Conservation (phyloP, 1,284 basidiomycete genomes). For the Golubevia pallescens region DNA sequence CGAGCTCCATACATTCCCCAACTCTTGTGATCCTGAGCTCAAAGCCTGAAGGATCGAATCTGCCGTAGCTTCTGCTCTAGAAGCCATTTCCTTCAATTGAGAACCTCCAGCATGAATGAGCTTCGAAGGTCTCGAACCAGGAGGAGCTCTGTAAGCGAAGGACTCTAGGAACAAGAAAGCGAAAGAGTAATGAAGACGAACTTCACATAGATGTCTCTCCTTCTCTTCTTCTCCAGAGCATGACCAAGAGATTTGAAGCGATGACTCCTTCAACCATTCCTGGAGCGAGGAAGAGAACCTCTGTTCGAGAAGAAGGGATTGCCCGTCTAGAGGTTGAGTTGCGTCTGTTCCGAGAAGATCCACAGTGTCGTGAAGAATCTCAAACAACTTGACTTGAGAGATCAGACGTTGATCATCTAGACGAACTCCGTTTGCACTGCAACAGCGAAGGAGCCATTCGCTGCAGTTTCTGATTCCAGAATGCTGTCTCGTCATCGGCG, state of each 20-base stretch:
- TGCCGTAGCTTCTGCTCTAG: too few species aligned
- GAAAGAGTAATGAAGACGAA: not conserved
- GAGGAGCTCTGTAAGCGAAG: slow-evolving; percentile 1
- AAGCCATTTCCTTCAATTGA: too few species aligned
- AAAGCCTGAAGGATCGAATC: too few species aligned
- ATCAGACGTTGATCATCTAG: slow-evolving; percentile 7
- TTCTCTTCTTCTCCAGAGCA: not conserved
- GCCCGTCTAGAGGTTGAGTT: slow-evolving; percentile 6
- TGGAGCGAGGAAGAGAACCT: not conserved
- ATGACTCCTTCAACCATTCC: slow-evolving; percentile 1
- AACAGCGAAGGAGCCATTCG: slow-evolving; percentile 11
- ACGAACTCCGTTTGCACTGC: not conserved
- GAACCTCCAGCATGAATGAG: too few species aligned
- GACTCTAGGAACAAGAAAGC: slow-evolving; percentile 9
- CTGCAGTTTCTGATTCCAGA: slow-evolving; percentile 6
- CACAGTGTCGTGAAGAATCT: slow-evolving; percentile 16
- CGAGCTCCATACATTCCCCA: too few species aligned
- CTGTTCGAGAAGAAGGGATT: not conserved
- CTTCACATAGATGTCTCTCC: not conserved
- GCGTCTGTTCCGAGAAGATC: slow-evolving; percentile 15
- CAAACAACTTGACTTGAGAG: slow-evolving; percentile 15
- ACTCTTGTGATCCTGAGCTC: too few species aligned
- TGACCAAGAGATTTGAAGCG: slow-evolving; percentile 1
- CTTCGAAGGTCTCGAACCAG: not conserved
- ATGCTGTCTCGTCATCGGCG: slow-evolving; percentile 19